Evolutionary conservation across 108 stramenopile genomes (phyloP), one percentile per base, ranked within the genome.

Genomic region (Schizochytrium sp.): DNA sequence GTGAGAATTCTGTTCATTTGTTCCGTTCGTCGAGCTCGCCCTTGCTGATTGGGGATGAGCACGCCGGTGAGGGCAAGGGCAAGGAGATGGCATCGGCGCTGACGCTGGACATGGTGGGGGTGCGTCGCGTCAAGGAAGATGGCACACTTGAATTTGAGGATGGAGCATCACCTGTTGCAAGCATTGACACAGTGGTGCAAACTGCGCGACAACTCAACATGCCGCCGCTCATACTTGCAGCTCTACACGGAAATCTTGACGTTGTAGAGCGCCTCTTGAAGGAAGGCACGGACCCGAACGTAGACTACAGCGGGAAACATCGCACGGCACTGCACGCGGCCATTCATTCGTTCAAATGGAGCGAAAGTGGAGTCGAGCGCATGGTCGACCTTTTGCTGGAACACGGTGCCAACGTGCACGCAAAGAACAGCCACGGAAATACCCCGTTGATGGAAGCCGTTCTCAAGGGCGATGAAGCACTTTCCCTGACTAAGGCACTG

Each of bases 371-470:
- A 23, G 44, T 45, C 18, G 76, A 83, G 51, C 76, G 76, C 76
- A 83, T 83, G 76, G 76, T 83, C 19, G 76, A 83, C 1, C n/a
- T 83, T 8, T 4, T 83, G 51, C 5, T 83, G 0, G 76, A 83
- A 4, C 45, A 53, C 76, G 76, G 76, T 12, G 76, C 76, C 51
- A 53, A 53, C 6, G 76, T 83, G 12, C 28, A 47, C 45, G 76
- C 76, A 14, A 21, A 28, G 28, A 83, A 83, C 4, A 5, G 25
- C 51, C 76, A 53, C 5, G 76, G 76, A 0, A 83, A 83, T 3
- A 83, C 76, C 19, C 76, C 76, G n/a, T 23, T 83, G 45, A 83
- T 83, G 76, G 76, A 83, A 45, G 6, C 76, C 18, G 76, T 53
- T 14, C 51, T 83, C n/a, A 53, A 53, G 51, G 76, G 76, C 45